Percentiles rank a stretch among this genome's conserved stretches.
Conservation (phyloP, 495 filamentous ascomycete species). For the Penicillium egyptiacum region DNA sequence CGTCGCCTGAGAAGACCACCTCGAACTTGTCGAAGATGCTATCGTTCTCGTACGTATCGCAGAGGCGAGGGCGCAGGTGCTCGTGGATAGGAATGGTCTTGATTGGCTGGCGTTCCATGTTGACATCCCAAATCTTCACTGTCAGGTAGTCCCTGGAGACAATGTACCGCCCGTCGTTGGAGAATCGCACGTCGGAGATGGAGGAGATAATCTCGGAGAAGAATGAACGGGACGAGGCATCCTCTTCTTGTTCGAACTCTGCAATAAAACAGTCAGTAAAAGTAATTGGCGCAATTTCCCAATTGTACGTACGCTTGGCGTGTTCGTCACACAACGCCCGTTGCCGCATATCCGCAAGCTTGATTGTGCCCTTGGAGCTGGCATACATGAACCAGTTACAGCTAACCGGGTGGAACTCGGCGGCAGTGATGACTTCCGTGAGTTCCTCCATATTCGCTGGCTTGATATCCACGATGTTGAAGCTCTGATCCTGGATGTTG, state of each 20-base stretch:
- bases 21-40: conserved; percentile 99
- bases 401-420: conserved; percentile 94
- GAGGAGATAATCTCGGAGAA: conserved; percentile 99
- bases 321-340: conserved; percentile 95
- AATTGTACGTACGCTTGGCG: conserved; percentile 72
- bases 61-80: conserved; percentile 88
- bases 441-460: conserved; percentile 99
- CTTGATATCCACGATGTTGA: conserved; percentile 99
- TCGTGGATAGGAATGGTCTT: conserved; percentile 99
- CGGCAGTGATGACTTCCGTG: conserved; percentile 97
- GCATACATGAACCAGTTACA: conserved; percentile 99
- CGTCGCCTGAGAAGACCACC: conserved; percentile 97
- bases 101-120: conserved; percentile 94
- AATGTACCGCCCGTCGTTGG: conserved; percentile 93
- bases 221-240: conserved; percentile 97
- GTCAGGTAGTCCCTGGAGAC: conserved; percentile 97
- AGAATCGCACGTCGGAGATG: conserved; percentile 97
- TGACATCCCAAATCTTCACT: conserved; percentile 99
- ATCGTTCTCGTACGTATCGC: conserved; percentile 98
- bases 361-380: conserved; percentile 98
- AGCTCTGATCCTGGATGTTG: conserved; percentile 99
- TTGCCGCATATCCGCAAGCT: conserved; percentile 96
- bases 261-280: conserved; percentile 9
- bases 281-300: conserved; percentile 5
- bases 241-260: conserved; percentile 99